These are phyloP conservation scores for Sporothrix phasma DNA, from an alignment of 2,329 filamentous ascomycete genomes.

Conservation along the genomic window DNA sequence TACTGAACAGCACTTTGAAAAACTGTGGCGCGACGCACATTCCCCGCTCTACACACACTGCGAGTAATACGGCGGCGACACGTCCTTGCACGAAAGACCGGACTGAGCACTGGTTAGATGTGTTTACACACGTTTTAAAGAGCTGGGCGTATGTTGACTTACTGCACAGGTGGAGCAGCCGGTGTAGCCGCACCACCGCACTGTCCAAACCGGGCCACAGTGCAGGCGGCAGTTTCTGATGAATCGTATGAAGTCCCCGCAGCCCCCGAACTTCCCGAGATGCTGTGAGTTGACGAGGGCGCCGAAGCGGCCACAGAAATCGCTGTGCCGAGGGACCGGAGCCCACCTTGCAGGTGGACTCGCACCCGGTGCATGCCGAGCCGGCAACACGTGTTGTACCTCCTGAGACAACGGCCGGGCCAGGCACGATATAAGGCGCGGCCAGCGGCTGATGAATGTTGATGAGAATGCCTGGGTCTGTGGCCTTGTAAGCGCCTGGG, in stretches of 20 bases:
- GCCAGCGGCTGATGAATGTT: conserved; percentile 36
- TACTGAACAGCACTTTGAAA: not conserved
- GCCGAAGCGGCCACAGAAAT: conserved; percentile 3
- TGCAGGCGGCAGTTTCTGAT: conserved; percentile 25
- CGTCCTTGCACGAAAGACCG: conserved; percentile 28
- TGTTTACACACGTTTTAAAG: not conserved
- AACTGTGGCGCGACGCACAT: too few species aligned
- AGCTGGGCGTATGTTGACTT: conserved; percentile 22
- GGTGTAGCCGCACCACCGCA: conserved; percentile 33
- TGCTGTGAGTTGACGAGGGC: conserved; percentile 7
- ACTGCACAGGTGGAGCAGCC: conserved; percentile 33
- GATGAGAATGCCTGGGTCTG: conserved; percentile 37
- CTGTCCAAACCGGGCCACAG: conserved; percentile 29
- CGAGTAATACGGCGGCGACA: conserved; percentile 32
- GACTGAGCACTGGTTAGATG: conserved; percentile 19
- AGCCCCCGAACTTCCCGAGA: not conserved
- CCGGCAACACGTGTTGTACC: conserved; percentile 34
- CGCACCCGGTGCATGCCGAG: conserved; percentile 31
- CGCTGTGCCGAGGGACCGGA: conserved; percentile 19
- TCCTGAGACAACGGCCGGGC: conserved; percentile 33
- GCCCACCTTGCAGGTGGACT: conserved; percentile 31
- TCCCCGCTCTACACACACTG: conserved; percentile 26
- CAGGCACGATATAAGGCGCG: conserved; percentile 32
- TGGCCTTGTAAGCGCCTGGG: conserved; percentile 35
- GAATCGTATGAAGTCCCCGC: conserved; percentile 22